A percentile compares a stretch with the other conserved stretches of the same genome.
Evolutionary conservation across 2,329 filamentous ascomycete genomes (phyloP).

Genomic region (Coleophoma eucalyptorum): DNA sequence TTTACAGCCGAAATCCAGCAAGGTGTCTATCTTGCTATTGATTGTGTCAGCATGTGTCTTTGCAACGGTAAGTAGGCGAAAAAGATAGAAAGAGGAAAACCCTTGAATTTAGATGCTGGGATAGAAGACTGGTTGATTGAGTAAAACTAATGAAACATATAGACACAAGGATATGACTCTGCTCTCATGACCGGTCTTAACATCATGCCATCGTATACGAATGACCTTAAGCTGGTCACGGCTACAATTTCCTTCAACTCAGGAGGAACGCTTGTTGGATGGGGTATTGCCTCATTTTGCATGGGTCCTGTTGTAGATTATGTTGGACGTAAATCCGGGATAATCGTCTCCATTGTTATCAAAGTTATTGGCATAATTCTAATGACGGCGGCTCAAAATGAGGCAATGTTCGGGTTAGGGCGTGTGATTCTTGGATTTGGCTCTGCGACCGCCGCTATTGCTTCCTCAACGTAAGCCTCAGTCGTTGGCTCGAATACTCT

Average conservation of each 20-base stretch:
- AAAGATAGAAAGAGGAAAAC: background rate
- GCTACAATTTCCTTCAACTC: background rate
- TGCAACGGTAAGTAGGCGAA: background rate
- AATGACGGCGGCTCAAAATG: conserved; percentile 19
- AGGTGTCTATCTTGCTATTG: background rate
- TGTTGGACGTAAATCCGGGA: background rate
- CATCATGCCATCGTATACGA: background rate
- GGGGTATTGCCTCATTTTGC: background rate
- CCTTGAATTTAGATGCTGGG: too few species aligned
- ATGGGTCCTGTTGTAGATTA: background rate
- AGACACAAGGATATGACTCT: conserved; percentile 7
- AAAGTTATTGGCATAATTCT: conserved; percentile 21
- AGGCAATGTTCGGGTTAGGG: conserved; percentile 11
- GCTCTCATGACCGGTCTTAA: background rate
- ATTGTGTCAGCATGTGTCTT: background rate
- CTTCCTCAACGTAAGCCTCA: conserved; percentile 13
- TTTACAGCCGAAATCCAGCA: background rate
- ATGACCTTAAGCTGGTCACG: background rate
- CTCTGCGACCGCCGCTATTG: conserved; percentile 7
- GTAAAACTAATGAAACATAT: background rate
- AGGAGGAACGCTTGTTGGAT: background rate
- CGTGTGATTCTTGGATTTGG: conserved; percentile 13
- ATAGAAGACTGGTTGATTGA: too few species aligned
- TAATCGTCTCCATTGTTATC: background rate
- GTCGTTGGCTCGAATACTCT: conserved; percentile 32